Conservation (phyloP, 2,329 filamentous ascomycete species). For the Fusarium brachygibbosum region DNA sequence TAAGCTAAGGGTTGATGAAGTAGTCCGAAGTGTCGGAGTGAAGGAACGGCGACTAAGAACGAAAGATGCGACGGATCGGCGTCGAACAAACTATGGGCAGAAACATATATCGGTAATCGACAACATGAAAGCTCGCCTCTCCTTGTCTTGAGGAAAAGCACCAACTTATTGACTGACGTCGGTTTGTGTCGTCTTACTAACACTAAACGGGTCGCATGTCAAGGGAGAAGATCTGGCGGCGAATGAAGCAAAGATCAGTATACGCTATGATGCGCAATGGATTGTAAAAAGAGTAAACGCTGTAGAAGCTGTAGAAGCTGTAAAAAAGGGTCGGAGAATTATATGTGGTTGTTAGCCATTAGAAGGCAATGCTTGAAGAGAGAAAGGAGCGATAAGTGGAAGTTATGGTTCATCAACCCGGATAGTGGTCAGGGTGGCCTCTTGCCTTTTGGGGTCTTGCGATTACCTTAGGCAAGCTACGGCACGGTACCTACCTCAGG, state of each 20-base stretch:
- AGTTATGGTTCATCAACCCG: constrained; percentile 35
- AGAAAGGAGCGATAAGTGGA: constrained; percentile 18
- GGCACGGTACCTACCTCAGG: not conserved
- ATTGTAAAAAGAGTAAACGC: not conserved
- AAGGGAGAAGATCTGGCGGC: constrained; percentile 16
- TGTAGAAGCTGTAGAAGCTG: not conserved
- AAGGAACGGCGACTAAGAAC: constrained; percentile 15
- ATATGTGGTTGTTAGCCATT: not conserved
- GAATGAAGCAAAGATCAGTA: constrained; percentile 1
- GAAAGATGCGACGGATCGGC: constrained; percentile 12
- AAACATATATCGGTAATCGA: constrained; percentile 23
- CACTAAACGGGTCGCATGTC: constrained; percentile 41
- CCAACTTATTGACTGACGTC: constrained; percentile 41
- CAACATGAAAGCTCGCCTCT: constrained; percentile 11
- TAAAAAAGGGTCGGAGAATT: not conserved
- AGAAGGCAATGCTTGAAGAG: constrained; percentile 10
- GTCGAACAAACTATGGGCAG: constrained; percentile 7
- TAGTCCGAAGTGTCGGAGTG: constrained; percentile 21
- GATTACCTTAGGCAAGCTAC: constrained; percentile 18
- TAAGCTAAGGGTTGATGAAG: constrained; percentile 24
- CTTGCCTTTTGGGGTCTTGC: constrained; percentile 38
- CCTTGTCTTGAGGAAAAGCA: constrained; percentile 27
- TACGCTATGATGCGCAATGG: not conserved
- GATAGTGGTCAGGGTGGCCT: constrained; percentile 47
- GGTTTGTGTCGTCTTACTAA: constrained; percentile 44